Percentiles rank a stretch among this genome's conserved stretches.
Evolutionary conservation across 1,284 basidiomycete species (phyloP).

Genomic region (Trichosporon faecale): DNA sequence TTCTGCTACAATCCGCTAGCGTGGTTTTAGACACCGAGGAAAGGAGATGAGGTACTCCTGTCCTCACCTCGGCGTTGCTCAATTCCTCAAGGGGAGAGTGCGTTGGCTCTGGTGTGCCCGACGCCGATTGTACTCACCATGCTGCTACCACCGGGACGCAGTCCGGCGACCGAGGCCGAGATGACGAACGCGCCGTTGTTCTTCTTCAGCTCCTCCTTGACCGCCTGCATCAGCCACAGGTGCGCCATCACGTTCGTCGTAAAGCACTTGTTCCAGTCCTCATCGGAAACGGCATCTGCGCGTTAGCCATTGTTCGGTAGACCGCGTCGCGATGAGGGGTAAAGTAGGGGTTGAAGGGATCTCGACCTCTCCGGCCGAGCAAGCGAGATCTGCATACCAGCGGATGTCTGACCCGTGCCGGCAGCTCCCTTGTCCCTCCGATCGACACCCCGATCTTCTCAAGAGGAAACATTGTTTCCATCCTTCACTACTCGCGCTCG

Average conservation of each 20-base stretch:
- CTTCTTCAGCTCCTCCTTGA: conserved; percentile 23
- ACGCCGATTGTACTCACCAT: conserved; percentile 22
- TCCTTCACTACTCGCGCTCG: too few species aligned
- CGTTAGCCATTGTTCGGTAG: neutral
- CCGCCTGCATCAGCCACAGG: conserved; percentile 32
- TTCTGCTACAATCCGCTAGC: neutral
- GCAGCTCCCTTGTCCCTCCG: too few species aligned
- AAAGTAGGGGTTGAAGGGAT: neutral
- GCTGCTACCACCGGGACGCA: conserved; percentile 28
- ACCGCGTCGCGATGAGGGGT: neutral
- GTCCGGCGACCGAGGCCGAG: conserved; percentile 26
- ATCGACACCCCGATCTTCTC: too few species aligned
- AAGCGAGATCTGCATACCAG: too few species aligned
- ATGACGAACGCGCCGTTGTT: conserved; percentile 29
- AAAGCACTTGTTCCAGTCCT: conserved; percentile 30
- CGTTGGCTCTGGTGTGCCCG: neutral
- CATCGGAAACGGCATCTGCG: conserved; percentile 26
- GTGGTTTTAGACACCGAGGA: neutral
- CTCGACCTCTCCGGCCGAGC: too few species aligned
- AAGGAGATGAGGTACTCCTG: too few species aligned
- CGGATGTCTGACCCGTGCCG: too few species aligned
- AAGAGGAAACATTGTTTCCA: too few species aligned
- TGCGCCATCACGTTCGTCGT: conserved; percentile 30
- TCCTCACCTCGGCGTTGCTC: too few species aligned
- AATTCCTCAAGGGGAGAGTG: too few species aligned